Base-by-base conservation (phyloP, 768 basidiomycete species). In the Dacryopinax spathularia region DNA sequence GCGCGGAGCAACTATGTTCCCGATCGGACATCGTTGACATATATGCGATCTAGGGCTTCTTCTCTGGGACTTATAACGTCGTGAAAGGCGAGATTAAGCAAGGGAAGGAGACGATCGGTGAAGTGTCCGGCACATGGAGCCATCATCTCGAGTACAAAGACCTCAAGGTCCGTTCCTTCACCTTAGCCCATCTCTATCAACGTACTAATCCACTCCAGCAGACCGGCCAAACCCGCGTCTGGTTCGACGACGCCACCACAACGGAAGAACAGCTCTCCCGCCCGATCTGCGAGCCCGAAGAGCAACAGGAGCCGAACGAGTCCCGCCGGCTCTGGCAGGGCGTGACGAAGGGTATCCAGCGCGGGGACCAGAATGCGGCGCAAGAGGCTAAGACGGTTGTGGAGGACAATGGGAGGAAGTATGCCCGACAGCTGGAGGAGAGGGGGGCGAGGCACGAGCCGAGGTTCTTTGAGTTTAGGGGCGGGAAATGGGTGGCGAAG, bases 31-130 rank as follows among this genome's bases (percentile, higher is more conserved):
- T 43, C 33, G 12, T 29, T 36, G 31, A 2, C 25, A 22, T 10
- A n/a, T 36, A 20, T 33, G 13, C 16, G 16, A 15, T 20, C 16
- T 70, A 90, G 89, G 95, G 95, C 20, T 97, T 95, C 80, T 96
- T 97, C 75, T 93, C 92, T 0, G 96, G 96, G 25, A 88, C 89
- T 63, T 95, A 98, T 78, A 98, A 99, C 72, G 85, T 87, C 35
- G 82, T 99, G 64, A 74, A 83, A 4, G 96, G 96, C 10, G 83
- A 84, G 67, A 80, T 97, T 68, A 86, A 86, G 66, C 81, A 78
- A 60, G 79, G 81, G 13, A 75, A 77, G 29, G 75, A 75, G 5
- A 88, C 90, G 1, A 77, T 89, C 15, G 96, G 94, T 3, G 93
- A 97, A 71, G 75, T 99, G 35, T 82, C 82, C 15, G 96, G 96